Evolutionary conservation across 1,284 basidiomycete genomes (phyloP), one percentile per base, ranked within the genome.

Genomic region (Microbotryum violaceum): DNA sequence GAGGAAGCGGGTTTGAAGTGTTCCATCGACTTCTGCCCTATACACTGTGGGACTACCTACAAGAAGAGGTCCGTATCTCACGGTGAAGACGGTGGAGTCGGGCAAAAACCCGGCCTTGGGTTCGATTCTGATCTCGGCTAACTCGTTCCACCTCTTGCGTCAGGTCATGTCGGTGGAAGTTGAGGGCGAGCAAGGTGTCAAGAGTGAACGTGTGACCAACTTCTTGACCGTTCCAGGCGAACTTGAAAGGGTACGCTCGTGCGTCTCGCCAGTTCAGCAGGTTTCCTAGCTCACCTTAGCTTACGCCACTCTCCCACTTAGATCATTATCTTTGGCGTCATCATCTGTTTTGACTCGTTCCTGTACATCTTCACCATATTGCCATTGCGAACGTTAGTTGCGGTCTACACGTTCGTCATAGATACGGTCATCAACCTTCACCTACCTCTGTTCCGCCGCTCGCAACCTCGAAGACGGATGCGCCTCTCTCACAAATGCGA

Each of bases 361-460:
- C 83, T 99, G 4, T 96, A 98, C 77, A 94, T 91, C 7, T 97
- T 99, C 77, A 98, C 96, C 44, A 92, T 99, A 67, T 82, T 97
- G 8, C 96, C 96, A 7, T 89, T 99, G 60, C 89, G 94, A 3
- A 74, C 75, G 56, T 25, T 71, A 20, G 65, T 74, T 9, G 76
- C 77, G 3, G 37, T 74, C 52, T 68, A 59, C 68, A 81, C 84
- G 31, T 80, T 87, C 47, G 49, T 84, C 20, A 67, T 75, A 54
- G 85, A 85, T 71, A 42, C 59, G 16, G 33, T 66, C 21, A 45
- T 42, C 53, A 64, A 63, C 63, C 9, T 37, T n/a, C 23, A 14
- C n/a, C n/a, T 56, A 42, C 16, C 48, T 3, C 20, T 25, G 0
- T 7, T 12, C 0, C 57, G 49, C 18, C 9, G 45, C 21, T 46